Evolutionary conservation across 306 rosid species (phyloP), one percentile per base, ranked within the genome.

Genomic region (Sindora glabra): DNA sequence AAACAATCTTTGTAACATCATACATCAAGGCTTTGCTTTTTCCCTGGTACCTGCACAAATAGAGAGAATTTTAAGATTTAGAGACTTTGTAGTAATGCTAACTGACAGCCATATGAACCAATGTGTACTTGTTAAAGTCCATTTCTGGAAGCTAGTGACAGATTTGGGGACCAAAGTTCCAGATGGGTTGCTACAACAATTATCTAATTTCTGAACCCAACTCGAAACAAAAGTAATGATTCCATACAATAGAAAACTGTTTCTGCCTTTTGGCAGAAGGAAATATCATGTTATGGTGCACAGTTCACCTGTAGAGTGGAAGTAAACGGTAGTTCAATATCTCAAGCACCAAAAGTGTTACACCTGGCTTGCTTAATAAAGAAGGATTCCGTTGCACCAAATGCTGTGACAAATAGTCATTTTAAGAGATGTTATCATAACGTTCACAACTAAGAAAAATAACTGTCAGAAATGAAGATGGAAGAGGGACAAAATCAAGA

Each of bases 11-110:
- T 13, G 96, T 92, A 54, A 92, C 94, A 73, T 92, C 99, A 59
- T 89, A 92, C 99, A 92, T 92, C 79, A 92, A 81, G 75, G 89
- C 79, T 77, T 89, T 92, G 80, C 83, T 79, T 81, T 92, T 92
- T 12, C 96, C 96, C 76, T 89, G 85, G 75, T 92, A 92, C 86
- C 99, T 92, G 53, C 44, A 79, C 50, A 62, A 58, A 46, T 65
- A 52, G 60, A 59, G 60, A 59, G 41, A 56, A 41, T 39, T 68
- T 74, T 34, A 38, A 44, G n/a, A 32, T 56, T 30, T 50, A 34
- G 48, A 74, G 29, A 63, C 69, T 47, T 45, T 37, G 50, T 41
- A 73, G 27, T 47, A 64, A 39, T 26, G 33, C 65, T 48, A 51
- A 27, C 60, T 40, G 34, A 15, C 17, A 1, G 54, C 3, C 62